Percentiles rank a stretch among this genome's conserved stretches.
Evolutionary conservation across 768 basidiomycete species (phyloP).

Genomic region (Cystobasidium ongulense): DNA sequence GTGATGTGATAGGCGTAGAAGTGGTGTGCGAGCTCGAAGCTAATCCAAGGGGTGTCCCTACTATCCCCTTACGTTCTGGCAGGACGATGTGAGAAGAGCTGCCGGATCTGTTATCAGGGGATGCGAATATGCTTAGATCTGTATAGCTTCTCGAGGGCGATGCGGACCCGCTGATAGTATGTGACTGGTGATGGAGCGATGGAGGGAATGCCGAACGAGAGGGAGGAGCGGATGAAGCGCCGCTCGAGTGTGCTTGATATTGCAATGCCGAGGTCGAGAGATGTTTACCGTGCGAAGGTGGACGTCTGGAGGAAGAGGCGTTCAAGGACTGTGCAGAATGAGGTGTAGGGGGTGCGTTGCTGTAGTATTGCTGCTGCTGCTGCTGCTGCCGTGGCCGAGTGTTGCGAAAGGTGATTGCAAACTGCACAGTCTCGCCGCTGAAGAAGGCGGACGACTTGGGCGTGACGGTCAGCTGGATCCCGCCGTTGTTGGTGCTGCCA

Average conservation of each 20-base stretch:
- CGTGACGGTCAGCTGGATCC: conserved; percentile 45
- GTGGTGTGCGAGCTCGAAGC: neutral
- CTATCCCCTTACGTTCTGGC: conserved; percentile 37
- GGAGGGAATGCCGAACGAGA: conserved; percentile 41
- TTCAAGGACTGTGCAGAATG: neutral
- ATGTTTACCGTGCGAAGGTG: neutral
- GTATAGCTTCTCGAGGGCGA: conserved; percentile 52
- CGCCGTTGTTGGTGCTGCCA: conserved; percentile 13
- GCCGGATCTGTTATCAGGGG: conserved; percentile 41
- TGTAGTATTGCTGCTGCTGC: neutral
- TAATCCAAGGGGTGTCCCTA: conserved; percentile 50
- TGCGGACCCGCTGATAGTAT: conserved; percentile 51
- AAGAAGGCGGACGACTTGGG: conserved; percentile 85
- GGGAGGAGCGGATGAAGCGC: conserved; percentile 27
- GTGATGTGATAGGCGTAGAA: neutral
- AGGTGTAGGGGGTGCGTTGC: neutral
- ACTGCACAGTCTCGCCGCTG: conserved; percentile 78
- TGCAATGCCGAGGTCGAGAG: neutral
- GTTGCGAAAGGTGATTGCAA: conserved; percentile 79
- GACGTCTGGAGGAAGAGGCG: neutral
- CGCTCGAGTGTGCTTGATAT: neutral
- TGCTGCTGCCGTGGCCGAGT: conserved; percentile 52
- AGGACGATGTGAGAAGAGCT: neutral
- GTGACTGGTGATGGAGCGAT: conserved; percentile 44
- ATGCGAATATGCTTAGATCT: conserved; percentile 47